Conservation (phyloP, 495 filamentous ascomycete genomes). For the Penicillium coffeae region DNA sequence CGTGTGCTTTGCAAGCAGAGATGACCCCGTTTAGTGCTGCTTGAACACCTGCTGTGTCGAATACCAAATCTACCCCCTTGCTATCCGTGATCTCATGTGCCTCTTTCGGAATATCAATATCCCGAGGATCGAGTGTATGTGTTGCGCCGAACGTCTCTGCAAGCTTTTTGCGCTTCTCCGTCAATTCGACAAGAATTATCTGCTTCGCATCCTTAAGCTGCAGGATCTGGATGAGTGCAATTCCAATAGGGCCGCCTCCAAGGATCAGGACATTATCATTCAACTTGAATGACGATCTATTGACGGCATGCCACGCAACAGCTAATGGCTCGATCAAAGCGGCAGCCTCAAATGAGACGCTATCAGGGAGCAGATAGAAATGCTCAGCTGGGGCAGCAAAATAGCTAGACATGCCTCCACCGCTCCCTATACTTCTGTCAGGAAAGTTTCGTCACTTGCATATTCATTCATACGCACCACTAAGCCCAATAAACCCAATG, state of each 20-base stretch:
- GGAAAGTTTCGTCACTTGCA: background rate
- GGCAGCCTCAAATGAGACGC: conserved; percentile 17
- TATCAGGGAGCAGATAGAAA: background rate
- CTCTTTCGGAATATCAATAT: background rate
- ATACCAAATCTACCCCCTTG: background rate
- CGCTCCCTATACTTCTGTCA: background rate
- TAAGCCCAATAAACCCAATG: conserved; percentile 60
- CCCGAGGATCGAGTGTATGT: background rate
- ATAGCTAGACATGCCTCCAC: background rate
- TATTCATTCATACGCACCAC: conserved; percentile 27
- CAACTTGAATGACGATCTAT: conserved; percentile 45
- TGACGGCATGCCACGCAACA: conserved; percentile 66
- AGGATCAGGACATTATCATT: conserved; percentile 51
- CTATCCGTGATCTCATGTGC: background rate
- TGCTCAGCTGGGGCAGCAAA: background rate
- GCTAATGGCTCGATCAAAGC: conserved; percentile 52
- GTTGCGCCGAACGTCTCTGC: background rate
- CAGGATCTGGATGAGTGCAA: conserved; percentile 58
- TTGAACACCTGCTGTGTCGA: background rate
- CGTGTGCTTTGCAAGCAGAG: conserved; percentile 44
- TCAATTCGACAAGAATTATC: conserved; percentile 47
- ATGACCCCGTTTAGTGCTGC: conserved; percentile 44
- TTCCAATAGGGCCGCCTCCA: conserved; percentile 60
- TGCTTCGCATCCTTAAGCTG: conserved; percentile 43
- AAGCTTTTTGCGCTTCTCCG: background rate